Evolutionary conservation across 495 filamentous ascomycete species (phyloP).

Genomic region (Penicillium steckii): DNA sequence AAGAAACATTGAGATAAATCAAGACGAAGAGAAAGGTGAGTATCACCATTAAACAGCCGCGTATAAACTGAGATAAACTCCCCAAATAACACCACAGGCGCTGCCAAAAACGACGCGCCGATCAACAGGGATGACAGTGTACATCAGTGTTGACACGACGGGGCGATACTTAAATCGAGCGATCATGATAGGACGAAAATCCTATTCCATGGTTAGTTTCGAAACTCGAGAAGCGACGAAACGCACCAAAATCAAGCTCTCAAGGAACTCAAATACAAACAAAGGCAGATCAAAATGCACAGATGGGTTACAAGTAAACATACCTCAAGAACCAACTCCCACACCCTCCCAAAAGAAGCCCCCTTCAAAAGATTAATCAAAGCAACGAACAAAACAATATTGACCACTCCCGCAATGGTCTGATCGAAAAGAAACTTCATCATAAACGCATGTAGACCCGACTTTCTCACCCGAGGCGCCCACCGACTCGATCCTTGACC

Average conservation of each 20-base stretch:
- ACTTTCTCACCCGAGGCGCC: constrained; percentile 22
- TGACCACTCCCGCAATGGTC: constrained; percentile 69
- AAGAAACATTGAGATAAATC: constrained; percentile 3
- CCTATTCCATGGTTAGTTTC: constrained; percentile 22
- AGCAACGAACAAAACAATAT: constrained; percentile 73
- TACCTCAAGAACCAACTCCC: constrained; percentile 41
- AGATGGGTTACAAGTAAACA: constrained; percentile 10
- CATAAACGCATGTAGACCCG: constrained; percentile 60
- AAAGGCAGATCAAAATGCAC: not conserved
- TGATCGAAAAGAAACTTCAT: constrained; percentile 86
- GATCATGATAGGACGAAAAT: constrained; percentile 68
- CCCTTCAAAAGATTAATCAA: constrained; percentile 56
- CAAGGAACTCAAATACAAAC: too few species aligned
- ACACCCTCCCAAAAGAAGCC: constrained; percentile 15
- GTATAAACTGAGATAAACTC: constrained; percentile 77
- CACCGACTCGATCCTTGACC: constrained; percentile 7
- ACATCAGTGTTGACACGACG: constrained; percentile 74
- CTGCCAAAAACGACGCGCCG: constrained; percentile 73
- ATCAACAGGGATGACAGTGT: constrained; percentile 75
- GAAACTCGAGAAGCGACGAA: too few species aligned
- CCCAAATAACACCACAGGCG: constrained; percentile 82
- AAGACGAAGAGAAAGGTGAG: not conserved
- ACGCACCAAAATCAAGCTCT: too few species aligned
- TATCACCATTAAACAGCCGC: constrained; percentile 39
- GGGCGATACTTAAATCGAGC: constrained; percentile 86